Percentiles rank a stretch among this genome's conserved stretches.
Conservation (phyloP, 2,329 filamentous ascomycete species). For the Diaporthe citri region DNA sequence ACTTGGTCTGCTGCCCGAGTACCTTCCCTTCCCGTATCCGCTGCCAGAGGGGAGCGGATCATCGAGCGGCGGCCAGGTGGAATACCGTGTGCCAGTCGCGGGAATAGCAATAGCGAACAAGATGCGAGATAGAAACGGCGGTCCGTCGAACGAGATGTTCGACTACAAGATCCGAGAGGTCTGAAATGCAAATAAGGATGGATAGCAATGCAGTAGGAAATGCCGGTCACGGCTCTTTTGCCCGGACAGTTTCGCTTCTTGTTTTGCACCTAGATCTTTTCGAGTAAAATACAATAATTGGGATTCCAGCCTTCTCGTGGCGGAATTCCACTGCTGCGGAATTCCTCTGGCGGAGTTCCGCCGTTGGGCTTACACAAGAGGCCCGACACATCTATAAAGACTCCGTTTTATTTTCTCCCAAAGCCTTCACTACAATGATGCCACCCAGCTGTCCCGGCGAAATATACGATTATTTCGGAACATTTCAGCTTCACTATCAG, state of each 20-base stretch:
- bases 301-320: neutral
- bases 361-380: neutral
- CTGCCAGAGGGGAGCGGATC: slow-evolving; percentile 55
- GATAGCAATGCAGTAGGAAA: neutral
- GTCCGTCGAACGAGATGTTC: slow-evolving; percentile 69
- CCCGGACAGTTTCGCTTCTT: too few species aligned
- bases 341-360: slow-evolving; percentile 36
- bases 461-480: neutral
- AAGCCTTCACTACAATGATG: too few species aligned
- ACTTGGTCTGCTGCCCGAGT: slow-evolving; percentile 73
- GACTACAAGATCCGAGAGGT: slow-evolving; percentile 46
- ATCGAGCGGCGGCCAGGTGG: slow-evolving; percentile 52
- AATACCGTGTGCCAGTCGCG: slow-evolving; percentile 72
- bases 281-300: neutral
- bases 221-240: neutral
- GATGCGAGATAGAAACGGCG: slow-evolving; percentile 63
- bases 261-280: neutral
- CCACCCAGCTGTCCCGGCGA: neutral
- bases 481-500: neutral
- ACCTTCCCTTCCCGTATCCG: slow-evolving; percentile 71
- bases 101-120: slow-evolving; percentile 66
- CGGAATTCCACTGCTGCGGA: slow-evolving; percentile 19
- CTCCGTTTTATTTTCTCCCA: neutral
- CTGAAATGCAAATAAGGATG: neutral
- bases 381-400: neutral